A percentile compares a stretch with the other conserved stretches of the same genome.
Evolutionary conservation across 2,329 filamentous ascomycete species (phyloP).

Genomic region (Trichoderma sp.): DNA sequence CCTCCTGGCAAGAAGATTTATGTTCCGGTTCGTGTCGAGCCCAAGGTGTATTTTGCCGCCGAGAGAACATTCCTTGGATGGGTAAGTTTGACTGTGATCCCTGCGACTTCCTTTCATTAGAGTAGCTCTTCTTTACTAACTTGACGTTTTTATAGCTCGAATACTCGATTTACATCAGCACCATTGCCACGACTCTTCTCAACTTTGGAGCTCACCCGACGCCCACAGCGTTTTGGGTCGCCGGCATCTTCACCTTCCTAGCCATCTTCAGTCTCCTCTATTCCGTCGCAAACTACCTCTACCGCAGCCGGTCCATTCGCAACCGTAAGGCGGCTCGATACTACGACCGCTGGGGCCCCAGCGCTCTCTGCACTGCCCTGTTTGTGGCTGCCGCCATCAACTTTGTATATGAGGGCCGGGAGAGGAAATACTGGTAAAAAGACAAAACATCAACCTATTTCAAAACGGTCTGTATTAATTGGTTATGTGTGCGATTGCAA

Average conservation of each 20-base stretch:
- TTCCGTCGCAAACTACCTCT: constrained; percentile 81
- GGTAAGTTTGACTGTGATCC: constrained; percentile 55
- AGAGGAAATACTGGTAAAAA: constrained; percentile 57
- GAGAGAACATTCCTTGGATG: constrained; percentile 96
- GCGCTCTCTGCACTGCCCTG: constrained; percentile 71
- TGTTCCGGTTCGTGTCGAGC: constrained; percentile 92
- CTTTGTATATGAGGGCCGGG: constrained; percentile 76
- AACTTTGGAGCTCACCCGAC: constrained; percentile 72
- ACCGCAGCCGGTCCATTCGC: constrained; percentile 84
- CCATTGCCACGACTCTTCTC: constrained; percentile 80
- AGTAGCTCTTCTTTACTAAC: constrained; percentile 31
- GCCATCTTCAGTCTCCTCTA: constrained; percentile 81
- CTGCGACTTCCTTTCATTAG: background rate
- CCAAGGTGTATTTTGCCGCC: constrained; percentile 96
- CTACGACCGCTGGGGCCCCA: constrained; percentile 88
- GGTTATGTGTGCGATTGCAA: background rate
- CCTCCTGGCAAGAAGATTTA: constrained; percentile 90
- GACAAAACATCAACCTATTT: background rate
- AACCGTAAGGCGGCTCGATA: constrained; percentile 83
- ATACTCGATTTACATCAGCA: constrained; percentile 91
- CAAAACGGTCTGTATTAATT: background rate
- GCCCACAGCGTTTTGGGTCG: constrained; percentile 65
- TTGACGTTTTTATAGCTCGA: constrained; percentile 65
- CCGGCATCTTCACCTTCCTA: constrained; percentile 80
- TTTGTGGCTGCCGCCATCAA: constrained; percentile 76